Conservation (phyloP, 495 filamentous ascomycete species). For the Aeminium ludgeri region DNA sequence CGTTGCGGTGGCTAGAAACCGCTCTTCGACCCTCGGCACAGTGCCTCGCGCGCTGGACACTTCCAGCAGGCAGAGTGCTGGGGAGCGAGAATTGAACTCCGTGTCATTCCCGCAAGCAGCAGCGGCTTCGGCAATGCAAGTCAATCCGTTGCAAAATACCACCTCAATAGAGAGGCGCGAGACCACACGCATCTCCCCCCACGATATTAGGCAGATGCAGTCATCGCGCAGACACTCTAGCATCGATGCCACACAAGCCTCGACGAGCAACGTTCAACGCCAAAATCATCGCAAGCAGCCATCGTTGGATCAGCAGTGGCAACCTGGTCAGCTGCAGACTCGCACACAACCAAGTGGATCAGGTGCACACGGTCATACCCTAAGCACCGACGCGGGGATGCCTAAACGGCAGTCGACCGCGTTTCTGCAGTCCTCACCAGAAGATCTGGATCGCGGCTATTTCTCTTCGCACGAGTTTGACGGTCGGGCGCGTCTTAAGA, state of each 20-base stretch:
- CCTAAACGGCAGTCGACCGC: conserved; percentile 1
- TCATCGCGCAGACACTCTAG: conserved; percentile 79
- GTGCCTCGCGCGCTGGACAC: conserved; percentile 36
- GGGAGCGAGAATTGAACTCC: conserved; percentile 7
- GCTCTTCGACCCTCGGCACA: conserved; percentile 30
- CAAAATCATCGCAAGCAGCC: conserved; percentile 54
- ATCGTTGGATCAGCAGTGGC: conserved; percentile 86
- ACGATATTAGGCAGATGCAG: conserved; percentile 66
- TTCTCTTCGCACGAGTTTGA: conserved; percentile 83
- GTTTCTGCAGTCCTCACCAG: conserved; percentile 4
- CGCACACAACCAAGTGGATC: conserved; percentile 1
- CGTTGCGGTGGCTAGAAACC: conserved; percentile 16
- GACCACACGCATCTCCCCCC: conserved; percentile 52
- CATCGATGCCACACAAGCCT: conserved; percentile 40
- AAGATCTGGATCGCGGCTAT: conserved; percentile 75
- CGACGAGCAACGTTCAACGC: conserved; percentile 15
- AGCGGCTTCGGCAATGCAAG: too few relatives aligned
- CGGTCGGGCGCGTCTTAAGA: conserved; percentile 25
- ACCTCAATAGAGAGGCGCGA: conserved; percentile 29
- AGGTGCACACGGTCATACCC: conserved; percentile 19
- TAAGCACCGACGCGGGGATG: conserved; percentile 16
- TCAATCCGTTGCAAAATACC: conserved; percentile 27
- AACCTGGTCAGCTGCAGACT: conserved; percentile 37
- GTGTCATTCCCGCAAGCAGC: too few relatives aligned
- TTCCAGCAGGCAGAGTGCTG: conserved; percentile 20